Base-by-base conservation (phyloP, 1,284 basidiomycete species). In the Microbotryum silenes-acaulis region DNA sequence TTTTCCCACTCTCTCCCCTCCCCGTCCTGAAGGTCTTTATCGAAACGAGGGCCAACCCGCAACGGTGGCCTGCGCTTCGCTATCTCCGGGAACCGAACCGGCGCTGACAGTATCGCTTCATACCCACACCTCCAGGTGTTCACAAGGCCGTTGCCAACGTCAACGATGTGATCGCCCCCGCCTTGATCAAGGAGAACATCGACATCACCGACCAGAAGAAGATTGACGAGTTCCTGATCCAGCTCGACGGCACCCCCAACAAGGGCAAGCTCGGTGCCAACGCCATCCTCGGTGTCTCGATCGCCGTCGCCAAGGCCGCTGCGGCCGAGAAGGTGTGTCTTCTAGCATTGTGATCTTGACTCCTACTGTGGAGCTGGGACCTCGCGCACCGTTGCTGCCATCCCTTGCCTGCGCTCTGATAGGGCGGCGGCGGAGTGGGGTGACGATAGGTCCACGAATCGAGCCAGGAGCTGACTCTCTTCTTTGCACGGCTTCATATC, bases 181-280 rank as follows among this genome's bases (percentile, higher is more conserved):
- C 83, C 72, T 82, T 99, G 72, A 85, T 97, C 83, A 82, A 91
- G 77, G 82, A 91, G 61, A 86, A 83, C 67, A 80, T 98, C 77
- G 81, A 83, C 62, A 91, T 96, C 75, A 92, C 89, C 70, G 79
- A 87, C 70, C 96, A 99, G 79, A 93, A 91, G 80, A 91, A 94
- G 73, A 85, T 99, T 73, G 96, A 99, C 76, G 89, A 97, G 79
- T 89, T 98, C 81, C 83, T 99, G 76, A 94, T 97, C 85, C 94
- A 97, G 82, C 85, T 92, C 74, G 94, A 98, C 76, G 92, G 91
- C 64, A 92, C 92, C 63, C 81, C 89, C 71, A 99, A 99, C 88
- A 99, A 99, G 85, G 91, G 91, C 78, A 97, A 96, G 79, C 87
- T 97, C 74, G 96, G 96, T 73, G 96, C 96, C 67, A 99, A 99